phyloP scores from a whole-genome alignment of 2,329 filamentous ascomycete species.

The Calonectria pseudoturangicola region DNA sequence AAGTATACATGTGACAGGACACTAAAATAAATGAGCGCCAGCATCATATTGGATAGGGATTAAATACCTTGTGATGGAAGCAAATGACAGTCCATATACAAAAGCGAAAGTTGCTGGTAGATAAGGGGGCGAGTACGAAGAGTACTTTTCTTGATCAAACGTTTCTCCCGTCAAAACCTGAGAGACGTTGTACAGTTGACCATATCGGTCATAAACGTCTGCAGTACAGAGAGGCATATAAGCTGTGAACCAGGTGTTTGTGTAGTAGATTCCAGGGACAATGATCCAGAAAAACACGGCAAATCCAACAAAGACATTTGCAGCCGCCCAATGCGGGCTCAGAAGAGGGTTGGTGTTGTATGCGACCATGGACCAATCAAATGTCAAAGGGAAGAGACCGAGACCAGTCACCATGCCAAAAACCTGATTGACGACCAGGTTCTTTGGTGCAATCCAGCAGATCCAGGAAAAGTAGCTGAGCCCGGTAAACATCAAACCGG shows the following conservation, averaged over 20 bases:
- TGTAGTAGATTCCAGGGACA: slow-evolving; percentile 55
- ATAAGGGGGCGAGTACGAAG: slow-evolving; percentile 68
- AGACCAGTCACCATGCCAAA: slow-evolving; percentile 78
- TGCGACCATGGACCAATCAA: slow-evolving; percentile 79
- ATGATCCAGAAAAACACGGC: slow-evolving; percentile 72
- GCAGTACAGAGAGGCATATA: slow-evolving; percentile 35
- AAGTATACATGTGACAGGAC: slow-evolving; percentile 35
- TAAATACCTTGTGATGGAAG: slow-evolving; percentile 64
- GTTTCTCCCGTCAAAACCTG: slow-evolving; percentile 73
- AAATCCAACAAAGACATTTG: slow-evolving; percentile 73
- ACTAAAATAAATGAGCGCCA: background rate
- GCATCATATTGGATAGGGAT: fast-evolving
- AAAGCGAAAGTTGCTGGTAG: slow-evolving; percentile 70
- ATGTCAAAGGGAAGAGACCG: slow-evolving; percentile 77
- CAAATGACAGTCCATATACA: slow-evolving; percentile 75
- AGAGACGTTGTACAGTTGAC: slow-evolving; percentile 72
- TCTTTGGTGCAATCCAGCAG: slow-evolving; percentile 78
- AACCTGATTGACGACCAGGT: slow-evolving; percentile 77
- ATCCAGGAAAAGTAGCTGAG: slow-evolving; percentile 76
- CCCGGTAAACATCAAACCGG: slow-evolving; percentile 75
- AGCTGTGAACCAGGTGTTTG: slow-evolving; percentile 32
- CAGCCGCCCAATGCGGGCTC: slow-evolving; percentile 75
- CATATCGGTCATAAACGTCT: slow-evolving; percentile 75
- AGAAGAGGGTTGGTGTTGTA: slow-evolving; percentile 74
- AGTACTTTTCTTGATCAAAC: slow-evolving; percentile 74